Percentiles rank a stretch among this genome's conserved stretches.
These are phyloP conservation scores for Kwoniella sp. DNA, from an alignment of 768 basidiomycete species.

Conservation along the genomic window DNA sequence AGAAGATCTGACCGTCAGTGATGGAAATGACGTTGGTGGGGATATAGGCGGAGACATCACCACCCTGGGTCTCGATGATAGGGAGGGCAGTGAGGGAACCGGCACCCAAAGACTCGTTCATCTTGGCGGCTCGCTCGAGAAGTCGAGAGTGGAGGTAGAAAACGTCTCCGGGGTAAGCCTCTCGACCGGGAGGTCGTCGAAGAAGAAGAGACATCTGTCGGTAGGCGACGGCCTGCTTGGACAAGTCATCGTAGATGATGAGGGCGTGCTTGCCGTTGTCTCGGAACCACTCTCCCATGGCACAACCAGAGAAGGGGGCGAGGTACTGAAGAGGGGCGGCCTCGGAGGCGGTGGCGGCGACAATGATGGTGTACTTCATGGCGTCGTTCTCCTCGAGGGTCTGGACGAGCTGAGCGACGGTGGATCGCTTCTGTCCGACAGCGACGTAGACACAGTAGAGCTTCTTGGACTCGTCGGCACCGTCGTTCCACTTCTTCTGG, in stretches of 20 bases:
- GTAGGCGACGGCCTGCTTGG: constrained; percentile 99
- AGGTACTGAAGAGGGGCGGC: constrained; percentile 99
- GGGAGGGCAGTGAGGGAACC: constrained; percentile 98
- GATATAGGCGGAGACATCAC: constrained; percentile 99
- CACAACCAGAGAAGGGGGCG: constrained; percentile 99
- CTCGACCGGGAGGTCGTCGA: constrained; percentile 99
- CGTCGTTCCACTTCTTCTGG: constrained; percentile 99
- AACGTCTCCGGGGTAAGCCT: constrained; percentile 92
- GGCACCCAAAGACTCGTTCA: constrained; percentile 98
- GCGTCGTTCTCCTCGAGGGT: constrained; percentile 99
- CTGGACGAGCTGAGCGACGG: constrained; percentile 98
- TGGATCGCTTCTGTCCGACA: constrained; percentile 98
- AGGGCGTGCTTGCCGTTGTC: constrained; percentile 99
- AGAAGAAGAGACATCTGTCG: constrained; percentile 99
- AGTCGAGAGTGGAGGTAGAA: constrained; percentile 99
- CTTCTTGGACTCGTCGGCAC: constrained; percentile 92
- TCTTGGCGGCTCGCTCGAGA: constrained; percentile 99
- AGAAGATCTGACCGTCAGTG: constrained; percentile 98
- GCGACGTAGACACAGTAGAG: constrained; percentile 99
- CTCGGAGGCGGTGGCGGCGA: constrained; percentile 98
- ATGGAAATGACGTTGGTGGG: constrained; percentile 94
- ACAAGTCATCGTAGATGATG: constrained; percentile 99
- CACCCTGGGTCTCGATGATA: constrained; percentile 98
- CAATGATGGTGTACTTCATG: constrained; percentile 99
- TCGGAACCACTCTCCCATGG: constrained; percentile 99